A percentile compares a stretch with the other conserved stretches of the same genome.
phyloP scores from a whole-genome alignment of 192 early-diverging fungal genomes.

The Coemansia sp. region DNA sequence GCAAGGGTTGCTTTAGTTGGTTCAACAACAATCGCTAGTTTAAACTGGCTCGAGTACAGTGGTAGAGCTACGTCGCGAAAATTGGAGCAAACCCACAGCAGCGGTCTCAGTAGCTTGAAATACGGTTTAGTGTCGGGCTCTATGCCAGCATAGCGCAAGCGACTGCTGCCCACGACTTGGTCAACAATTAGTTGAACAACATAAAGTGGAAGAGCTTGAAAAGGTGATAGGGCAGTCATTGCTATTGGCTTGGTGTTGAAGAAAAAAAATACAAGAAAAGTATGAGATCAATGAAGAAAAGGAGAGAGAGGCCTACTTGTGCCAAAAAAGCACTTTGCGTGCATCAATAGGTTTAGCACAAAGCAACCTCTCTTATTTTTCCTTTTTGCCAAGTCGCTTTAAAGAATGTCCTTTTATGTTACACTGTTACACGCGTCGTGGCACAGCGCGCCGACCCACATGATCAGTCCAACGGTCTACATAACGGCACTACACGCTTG shows the following conservation, averaged over 20 bases:
- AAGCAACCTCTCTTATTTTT: too few species aligned
- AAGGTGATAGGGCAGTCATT: not conserved
- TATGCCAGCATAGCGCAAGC: not conserved
- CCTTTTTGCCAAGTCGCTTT: too few species aligned
- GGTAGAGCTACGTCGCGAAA: not conserved
- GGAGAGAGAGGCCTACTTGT: too few species aligned
- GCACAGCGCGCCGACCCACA: too few species aligned
- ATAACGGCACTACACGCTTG: too few species aligned
- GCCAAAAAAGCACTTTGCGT: too few species aligned
- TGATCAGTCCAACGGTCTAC: too few species aligned
- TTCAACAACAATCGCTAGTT: not conserved
- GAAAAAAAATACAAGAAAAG: not conserved
- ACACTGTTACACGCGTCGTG: too few species aligned
- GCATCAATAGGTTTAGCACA: too few species aligned
- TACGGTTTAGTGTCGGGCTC: not conserved
- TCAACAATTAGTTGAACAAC: not conserved
- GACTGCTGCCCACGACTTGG: not conserved
- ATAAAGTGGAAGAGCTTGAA: not conserved
- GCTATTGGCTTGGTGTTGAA: not conserved
- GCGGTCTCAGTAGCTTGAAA: not conserved
- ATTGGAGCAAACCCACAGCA: not conserved
- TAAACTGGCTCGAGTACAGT: not conserved
- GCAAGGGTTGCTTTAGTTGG: not conserved
- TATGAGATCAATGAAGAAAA: not conserved
- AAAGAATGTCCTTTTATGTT: too few species aligned